Evolutionary conservation across 805 yeast genomes (phyloP), one percentile per base, ranked within the genome.

Genomic region (Kodamaea lidongshanica): DNA sequence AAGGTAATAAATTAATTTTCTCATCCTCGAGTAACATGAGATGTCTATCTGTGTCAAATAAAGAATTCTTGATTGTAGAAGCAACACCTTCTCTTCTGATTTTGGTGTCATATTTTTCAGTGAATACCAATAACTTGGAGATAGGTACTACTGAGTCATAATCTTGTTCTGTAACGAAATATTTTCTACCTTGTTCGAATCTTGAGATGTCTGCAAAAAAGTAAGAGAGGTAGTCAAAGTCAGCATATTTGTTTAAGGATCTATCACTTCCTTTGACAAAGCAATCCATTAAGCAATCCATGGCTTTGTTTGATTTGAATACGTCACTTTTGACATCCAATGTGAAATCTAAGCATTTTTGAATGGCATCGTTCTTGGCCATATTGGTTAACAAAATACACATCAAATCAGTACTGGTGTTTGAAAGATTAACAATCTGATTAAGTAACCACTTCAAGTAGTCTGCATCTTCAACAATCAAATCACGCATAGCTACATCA

Each of bases 31-130:
- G 53, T 25, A 89, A 61, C 14, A 50, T 54, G 44, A 58, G 57
- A 50, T 89, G 97, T 19, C 72, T 56, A 23, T 76, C 73, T 1
- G 83, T 65, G 49, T 88, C 95, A 48, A 89, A 89, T 28, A 89
- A 61, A 0, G 89, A 73, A 56, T 89, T 89, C 54, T 92, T 89
- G 44, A 92, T 83, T 2, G 96, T 82, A 4, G 94, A 81, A 1
- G 94, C 94, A 21, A 85, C 88, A 48, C 95, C 96, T 51, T 82
- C 88, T 57, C 97, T 72, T 60, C 97, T 77, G 15, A 75, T 74
- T 45, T 74, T 75, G 9, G 84, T 67, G 48, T 81, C 88, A 42
- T 77, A 81, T 46, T 77, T 74, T 49, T 84, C 88, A 4, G 96
- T 81, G 58, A 86, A 87, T 0, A 77, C 92, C 37, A 84, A 63